Base-by-base conservation (phyloP, 768 basidiomycete genomes). In the Phanerochaete sordida region DNA sequence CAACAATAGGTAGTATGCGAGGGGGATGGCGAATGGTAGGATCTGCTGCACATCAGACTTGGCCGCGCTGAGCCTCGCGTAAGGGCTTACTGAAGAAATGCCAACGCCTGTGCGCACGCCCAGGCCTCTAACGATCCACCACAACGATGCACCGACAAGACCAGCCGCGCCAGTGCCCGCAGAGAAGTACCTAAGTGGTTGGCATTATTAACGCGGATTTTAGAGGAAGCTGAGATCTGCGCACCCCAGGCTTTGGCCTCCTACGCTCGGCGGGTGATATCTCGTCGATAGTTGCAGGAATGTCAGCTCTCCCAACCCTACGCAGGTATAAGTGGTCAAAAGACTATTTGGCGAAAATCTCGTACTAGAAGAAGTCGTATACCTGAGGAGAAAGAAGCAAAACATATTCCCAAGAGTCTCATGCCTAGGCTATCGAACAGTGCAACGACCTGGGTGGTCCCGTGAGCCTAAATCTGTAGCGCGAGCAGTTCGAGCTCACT, bases 141-240 rank as follows among this genome's bases (percentile, higher is more conserved):
- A 98, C 13, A 97, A 68, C 39, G 90, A 89, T 0, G 96, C 94
- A 7, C 96, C 96, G 0, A 88, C 89, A 1, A 99, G 83, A 0
- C 96, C 96, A 0, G 96, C 96, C 4, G 90, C 93, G 1, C 96
- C 96, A 0, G 96, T 98, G 0, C 96, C 96, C 9, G 89, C 88
- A 7, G 95, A 88, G 73, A 98, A 99, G 68, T 94, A 97, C 4
- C 90, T 91, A n/a, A n/a, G 45, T 2, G 27, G 52, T 3, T 2
- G 44, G 33, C 33, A n/a, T n/a, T n/a, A 19, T 46, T 19, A 7
- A 24, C n/a, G 26, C 21, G 31, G 23, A 35, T 6, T 35, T 6
- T 35, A 7, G 33, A 35, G 6, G 33, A 35, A 35, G 33, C 33
- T 35, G 33, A 35, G 33, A 35, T 13, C 33, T 35, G 21, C 82